A percentile compares a stretch with the other conserved stretches of the same genome.
phyloP scores from a whole-genome alignment of 148 eudicot genomes.

The Spergularia marina region DNA sequence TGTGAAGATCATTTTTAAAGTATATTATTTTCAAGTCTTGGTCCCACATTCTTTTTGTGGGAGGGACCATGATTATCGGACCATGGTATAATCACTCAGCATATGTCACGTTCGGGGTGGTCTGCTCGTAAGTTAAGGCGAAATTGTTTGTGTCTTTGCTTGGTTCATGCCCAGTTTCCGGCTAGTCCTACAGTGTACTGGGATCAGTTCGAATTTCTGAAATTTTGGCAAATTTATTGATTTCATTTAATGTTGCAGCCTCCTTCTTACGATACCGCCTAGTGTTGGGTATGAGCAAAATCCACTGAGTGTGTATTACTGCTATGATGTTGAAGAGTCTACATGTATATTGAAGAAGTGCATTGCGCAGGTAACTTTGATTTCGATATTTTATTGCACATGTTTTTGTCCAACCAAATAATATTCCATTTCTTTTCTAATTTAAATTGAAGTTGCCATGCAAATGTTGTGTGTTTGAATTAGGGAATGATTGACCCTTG shows the following conservation, averaged over 20 bases:
- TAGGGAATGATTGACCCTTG: too few relatives aligned
- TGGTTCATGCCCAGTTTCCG: too few relatives aligned
- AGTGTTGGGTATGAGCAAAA: constrained; percentile 93
- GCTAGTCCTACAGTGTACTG: too few relatives aligned
- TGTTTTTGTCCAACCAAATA: background rate
- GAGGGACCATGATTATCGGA: too few relatives aligned
- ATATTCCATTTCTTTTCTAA: background rate
- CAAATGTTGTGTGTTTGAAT: background rate
- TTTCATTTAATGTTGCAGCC: constrained; percentile 39
- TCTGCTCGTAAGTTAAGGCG: too few relatives aligned
- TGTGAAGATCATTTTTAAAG: too few relatives aligned
- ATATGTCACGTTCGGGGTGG: too few relatives aligned
- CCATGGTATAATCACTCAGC: too few relatives aligned
- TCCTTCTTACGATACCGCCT: constrained; percentile 81
- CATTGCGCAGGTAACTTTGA: constrained; percentile 73
- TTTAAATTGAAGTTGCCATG: background rate
- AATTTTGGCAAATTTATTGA: background rate
- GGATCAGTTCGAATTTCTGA: background rate
- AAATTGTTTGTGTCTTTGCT: too few relatives aligned
- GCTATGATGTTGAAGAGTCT: constrained; percentile 67
- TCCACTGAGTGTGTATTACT: constrained; percentile 87
- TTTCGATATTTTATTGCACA: background rate
- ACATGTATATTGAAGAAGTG: constrained; percentile 58
- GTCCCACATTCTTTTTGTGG: too few relatives aligned
- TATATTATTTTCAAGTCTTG: too few relatives aligned